phyloP scores from a whole-genome alignment of 495 filamentous ascomycete species.

The Talaromyces stipitatus region DNA sequence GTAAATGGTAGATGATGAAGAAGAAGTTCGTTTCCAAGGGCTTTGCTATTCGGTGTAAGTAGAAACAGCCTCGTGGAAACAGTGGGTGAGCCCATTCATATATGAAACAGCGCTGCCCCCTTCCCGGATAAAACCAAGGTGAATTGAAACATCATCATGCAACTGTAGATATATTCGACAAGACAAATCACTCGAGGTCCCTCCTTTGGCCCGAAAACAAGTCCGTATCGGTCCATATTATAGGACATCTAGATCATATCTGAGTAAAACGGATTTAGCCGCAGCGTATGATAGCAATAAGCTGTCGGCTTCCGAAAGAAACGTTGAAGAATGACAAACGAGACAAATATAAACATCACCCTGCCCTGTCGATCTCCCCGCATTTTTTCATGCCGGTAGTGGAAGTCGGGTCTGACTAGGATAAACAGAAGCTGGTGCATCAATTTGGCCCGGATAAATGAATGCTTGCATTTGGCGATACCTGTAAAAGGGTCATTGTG shows the following conservation, averaged over 20 bases:
- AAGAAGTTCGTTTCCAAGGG: not conserved
- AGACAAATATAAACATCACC: not conserved
- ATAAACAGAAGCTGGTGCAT: not conserved
- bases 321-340: not conserved
- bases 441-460: not conserved
- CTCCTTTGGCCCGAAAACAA: not conserved
- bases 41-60: not conserved
- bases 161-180: not conserved
- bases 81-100: not conserved
- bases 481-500: not conserved
- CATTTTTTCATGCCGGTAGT: constrained; percentile 1
- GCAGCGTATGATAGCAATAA: not conserved
- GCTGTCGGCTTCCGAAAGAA: not conserved
- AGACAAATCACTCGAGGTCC: not conserved
- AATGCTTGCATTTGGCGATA: not conserved
- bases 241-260: not conserved
- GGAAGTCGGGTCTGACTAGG: not conserved
- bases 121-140: not conserved
- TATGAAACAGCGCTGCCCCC: not conserved
- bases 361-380: not conserved
- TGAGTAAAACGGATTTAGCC: not conserved
- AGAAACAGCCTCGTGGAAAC: not conserved
- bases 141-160: not conserved
- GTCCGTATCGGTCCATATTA: not conserved
- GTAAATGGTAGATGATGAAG: not conserved